Conservation (phyloP, 306 rosid genomes). For the Dryas drummondii region DNA sequence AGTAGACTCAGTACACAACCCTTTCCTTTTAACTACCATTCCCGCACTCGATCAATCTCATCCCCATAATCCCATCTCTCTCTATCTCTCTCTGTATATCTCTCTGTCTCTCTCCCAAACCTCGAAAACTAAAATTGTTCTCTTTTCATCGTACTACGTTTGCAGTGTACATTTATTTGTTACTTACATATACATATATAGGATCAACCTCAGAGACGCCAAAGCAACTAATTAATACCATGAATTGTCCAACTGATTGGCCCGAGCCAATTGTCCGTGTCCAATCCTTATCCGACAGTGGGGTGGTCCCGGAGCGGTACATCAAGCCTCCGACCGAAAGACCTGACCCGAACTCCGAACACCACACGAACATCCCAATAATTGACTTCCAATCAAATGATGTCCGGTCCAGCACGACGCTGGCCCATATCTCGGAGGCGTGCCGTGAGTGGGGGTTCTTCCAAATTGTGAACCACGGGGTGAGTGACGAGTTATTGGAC, state of each 20-base stretch:
- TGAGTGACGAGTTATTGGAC: conserved; percentile 53
- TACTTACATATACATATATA: background rate
- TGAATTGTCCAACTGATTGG: conserved; percentile 58
- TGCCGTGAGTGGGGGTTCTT: conserved; percentile 77
- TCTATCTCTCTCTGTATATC: background rate
- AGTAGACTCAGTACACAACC: background rate
- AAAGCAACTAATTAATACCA: conserved; percentile 11
- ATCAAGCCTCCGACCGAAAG: conserved; percentile 55
- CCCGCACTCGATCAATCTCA: conserved; percentile 19
- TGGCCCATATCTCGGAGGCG: conserved; percentile 48
- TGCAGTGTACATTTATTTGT: no score
- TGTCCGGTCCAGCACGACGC: conserved; percentile 7
- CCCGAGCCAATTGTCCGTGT: conserved; percentile 87
- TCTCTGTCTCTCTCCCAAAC: background rate
- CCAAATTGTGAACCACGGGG: conserved; percentile 70
- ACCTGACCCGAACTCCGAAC: background rate
- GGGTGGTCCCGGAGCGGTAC: conserved; percentile 58
- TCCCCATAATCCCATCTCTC: background rate
- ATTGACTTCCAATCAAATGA: conserved; percentile 49
- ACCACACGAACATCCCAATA: conserved; percentile 54
- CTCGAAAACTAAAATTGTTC: background rate
- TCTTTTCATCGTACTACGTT: background rate
- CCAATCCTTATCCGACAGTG: conserved; percentile 65
- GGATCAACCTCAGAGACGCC: conserved; percentile 19
- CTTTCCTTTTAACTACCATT: conserved; percentile 25